These are phyloP conservation scores for Phoenix roebelenii DNA, from an alignment of 176 grass and related monocot genomes.

Conservation along the genomic window DNA sequence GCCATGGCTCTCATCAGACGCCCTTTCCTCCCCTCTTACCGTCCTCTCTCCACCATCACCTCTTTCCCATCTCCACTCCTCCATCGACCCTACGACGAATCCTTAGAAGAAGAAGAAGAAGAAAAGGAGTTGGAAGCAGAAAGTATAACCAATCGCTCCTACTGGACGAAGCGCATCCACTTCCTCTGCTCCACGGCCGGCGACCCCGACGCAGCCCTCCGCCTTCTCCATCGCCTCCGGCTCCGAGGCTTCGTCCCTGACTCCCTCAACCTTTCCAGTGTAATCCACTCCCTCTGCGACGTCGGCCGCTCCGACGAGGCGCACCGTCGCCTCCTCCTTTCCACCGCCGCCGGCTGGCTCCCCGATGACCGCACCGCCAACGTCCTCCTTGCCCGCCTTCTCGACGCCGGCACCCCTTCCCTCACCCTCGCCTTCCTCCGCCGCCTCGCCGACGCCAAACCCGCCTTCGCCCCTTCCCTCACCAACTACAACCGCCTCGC, in stretches of 20 bases:
- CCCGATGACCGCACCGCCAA: slow-evolving; percentile 26
- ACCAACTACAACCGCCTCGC: slow-evolving; percentile 61
- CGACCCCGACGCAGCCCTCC: slow-evolving; percentile 21
- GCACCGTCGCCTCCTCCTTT: slow-evolving; percentile 51
- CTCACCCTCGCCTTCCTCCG: slow-evolving; percentile 59
- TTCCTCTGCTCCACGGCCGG: slow-evolving; percentile 8
- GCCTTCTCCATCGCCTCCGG: slow-evolving; percentile 20
- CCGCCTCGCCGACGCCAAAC: slow-evolving; percentile 9
- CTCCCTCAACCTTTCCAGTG: slow-evolving; percentile 9
- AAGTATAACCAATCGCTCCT: slow-evolving; percentile 8
- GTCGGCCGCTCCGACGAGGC: slow-evolving; percentile 55
- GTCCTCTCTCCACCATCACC: no score
- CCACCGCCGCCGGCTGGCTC: slow-evolving; percentile 21
- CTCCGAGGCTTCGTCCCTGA: slow-evolving; percentile 16
- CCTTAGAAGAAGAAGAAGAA: background rate
- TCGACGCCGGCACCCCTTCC: slow-evolving; percentile 32
- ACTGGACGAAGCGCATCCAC: slow-evolving; percentile 23
- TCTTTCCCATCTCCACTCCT: no score
- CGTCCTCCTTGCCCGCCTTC: slow-evolving; percentile 35
- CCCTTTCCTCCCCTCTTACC: no score
- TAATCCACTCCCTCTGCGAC: slow-evolving; percentile 40
- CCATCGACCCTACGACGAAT: no score
- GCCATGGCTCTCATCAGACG: no score
- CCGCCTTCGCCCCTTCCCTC: slow-evolving; percentile 31
- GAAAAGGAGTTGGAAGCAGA: background rate